Evolutionary conservation across 1,139 yeast species (phyloP).

Genomic region (Yamadazyma trypodendri): DNA sequence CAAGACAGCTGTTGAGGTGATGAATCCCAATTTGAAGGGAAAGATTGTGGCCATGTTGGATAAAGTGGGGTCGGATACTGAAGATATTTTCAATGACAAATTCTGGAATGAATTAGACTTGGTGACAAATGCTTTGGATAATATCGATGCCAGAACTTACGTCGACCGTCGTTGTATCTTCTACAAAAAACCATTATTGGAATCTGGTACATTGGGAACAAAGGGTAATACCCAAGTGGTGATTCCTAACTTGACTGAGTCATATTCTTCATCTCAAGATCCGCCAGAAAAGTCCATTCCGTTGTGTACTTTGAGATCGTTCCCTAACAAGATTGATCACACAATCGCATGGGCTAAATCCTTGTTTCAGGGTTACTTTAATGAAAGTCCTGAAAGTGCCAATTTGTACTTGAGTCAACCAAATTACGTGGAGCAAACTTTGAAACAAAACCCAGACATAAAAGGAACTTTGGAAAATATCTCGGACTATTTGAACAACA

Average conservation of each 20-base stretch:
- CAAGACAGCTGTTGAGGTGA: constrained; percentile 72
- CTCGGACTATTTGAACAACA: constrained; percentile 65
- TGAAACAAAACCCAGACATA: constrained; percentile 90
- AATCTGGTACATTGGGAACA: constrained; percentile 96
- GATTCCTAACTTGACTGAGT: constrained; percentile 88
- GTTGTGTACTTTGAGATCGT: constrained; percentile 91
- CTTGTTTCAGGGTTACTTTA: constrained; percentile 89
- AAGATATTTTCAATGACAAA: constrained; percentile 76
- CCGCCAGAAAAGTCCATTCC: constrained; percentile 99
- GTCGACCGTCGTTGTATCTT: constrained; percentile 97
- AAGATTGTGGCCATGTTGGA: constrained; percentile 77
- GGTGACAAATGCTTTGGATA: constrained; percentile 95
- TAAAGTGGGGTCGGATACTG: constrained; percentile 93
- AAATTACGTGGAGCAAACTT: constrained; percentile 83
- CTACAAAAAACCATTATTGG: constrained; percentile 85
- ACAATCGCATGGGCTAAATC: constrained; percentile 99
- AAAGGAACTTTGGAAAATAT: constrained; percentile 83
- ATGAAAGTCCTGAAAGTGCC: constrained; percentile 89
- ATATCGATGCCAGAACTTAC: constrained; percentile 95
- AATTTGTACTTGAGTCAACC: constrained; percentile 90
- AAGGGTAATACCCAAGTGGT: constrained; percentile 98
- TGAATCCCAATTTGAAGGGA: constrained; percentile 83
- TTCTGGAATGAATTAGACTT: constrained; percentile 85
- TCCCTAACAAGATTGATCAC: constrained; percentile 97
- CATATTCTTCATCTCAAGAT: constrained; percentile 93